phyloP scores from a whole-genome alignment of 129 eudicot genomes.

The Gnaphalium uliginosum region DNA sequence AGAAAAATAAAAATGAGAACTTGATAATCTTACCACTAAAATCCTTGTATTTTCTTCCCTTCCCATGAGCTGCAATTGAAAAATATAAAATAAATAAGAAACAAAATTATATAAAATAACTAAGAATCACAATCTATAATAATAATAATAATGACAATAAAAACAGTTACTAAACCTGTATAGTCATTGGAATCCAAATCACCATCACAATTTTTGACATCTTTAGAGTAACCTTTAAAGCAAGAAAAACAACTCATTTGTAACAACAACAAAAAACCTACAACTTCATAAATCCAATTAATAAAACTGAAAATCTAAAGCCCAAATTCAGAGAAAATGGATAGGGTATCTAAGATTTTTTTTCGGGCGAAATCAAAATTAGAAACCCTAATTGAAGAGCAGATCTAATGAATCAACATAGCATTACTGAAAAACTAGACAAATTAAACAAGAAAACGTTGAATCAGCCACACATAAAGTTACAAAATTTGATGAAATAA shows the following conservation, averaged over 20 bases:
- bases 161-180: slow-evolving; percentile 19
- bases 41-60: slow-evolving; percentile 36
- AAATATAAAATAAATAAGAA: neutral
- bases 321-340: neutral
- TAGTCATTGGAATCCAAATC: slow-evolving; percentile 7
- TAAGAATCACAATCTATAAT: neutral
- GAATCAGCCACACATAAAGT: neutral
- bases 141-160: neutral
- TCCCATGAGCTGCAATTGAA: slow-evolving; percentile 34
- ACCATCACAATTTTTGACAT: slow-evolving; percentile 25
- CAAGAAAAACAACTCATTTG: slow-evolving; percentile 39
- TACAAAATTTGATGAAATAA: too few relatives aligned
- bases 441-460: neutral
- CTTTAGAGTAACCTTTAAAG: slow-evolving; percentile 24
- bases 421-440: neutral
- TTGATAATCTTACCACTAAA: slow-evolving; percentile 35
- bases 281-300: neutral
- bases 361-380: neutral
- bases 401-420: neutral
- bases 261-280: neutral
- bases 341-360: slow-evolving; percentile 12
- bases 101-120: neutral
- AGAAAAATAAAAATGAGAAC: neutral
- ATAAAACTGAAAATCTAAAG: neutral
- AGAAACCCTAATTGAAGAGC: neutral